Percentiles rank a stretch among this genome's conserved stretches.
Conservation (phyloP, 768 basidiomycete species). For the Psilocybe cubensis region DNA sequence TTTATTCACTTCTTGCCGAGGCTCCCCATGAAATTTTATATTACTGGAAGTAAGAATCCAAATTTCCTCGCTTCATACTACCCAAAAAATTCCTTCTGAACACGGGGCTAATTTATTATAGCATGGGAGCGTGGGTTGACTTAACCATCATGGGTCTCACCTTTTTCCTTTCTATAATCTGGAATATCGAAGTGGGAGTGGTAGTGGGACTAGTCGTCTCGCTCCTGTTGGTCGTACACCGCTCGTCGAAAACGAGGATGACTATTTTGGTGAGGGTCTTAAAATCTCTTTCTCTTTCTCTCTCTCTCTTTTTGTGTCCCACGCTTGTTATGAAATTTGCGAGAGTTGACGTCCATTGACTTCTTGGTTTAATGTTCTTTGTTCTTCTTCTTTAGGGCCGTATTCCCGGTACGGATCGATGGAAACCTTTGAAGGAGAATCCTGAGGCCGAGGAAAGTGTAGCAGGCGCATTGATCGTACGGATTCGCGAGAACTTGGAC, state of each 20-base stretch:
- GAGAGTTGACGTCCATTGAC: too few species aligned
- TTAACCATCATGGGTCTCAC: conserved; percentile 86
- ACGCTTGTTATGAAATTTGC: too few species aligned
- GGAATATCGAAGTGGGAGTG: conserved; percentile 92
- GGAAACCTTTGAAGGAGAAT: conserved; percentile 90
- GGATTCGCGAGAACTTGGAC: conserved; percentile 88
- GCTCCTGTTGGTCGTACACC: conserved; percentile 85
- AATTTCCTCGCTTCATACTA: neutral
- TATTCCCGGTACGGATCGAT: conserved; percentile 85
- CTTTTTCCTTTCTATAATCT: conserved; percentile 84
- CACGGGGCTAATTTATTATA: conserved; percentile 26
- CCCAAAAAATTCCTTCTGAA: too few species aligned
- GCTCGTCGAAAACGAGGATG: conserved; percentile 89
- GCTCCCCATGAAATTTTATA: conserved; percentile 86
- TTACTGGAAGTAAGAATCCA: conserved; percentile 67
- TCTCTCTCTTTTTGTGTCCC: too few species aligned
- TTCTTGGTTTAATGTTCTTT: neutral
- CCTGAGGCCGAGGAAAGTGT: conserved; percentile 82
- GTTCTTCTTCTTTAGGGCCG: conserved; percentile 59
- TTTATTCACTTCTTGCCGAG: conserved; percentile 82
- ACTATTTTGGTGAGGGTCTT: conserved; percentile 72
- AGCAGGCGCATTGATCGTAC: conserved; percentile 83
- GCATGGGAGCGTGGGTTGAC: conserved; percentile 94
- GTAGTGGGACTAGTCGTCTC: conserved; percentile 88
- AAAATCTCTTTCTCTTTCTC: neutral